Evolutionary conservation across 768 basidiomycete genomes (phyloP).

Genomic region (Pholiota conissans): DNA sequence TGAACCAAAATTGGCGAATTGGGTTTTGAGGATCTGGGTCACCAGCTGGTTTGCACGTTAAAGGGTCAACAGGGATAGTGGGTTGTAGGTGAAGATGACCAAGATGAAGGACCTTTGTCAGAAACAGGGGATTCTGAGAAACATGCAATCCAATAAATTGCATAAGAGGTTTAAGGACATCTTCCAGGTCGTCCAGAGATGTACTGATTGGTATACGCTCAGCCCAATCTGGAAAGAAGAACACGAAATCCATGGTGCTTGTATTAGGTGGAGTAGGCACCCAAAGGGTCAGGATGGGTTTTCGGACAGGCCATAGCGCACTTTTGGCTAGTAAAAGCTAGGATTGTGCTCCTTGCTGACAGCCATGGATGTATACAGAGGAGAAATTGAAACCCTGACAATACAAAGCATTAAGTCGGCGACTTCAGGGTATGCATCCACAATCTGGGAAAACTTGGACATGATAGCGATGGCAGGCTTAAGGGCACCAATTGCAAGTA

Average conservation of each 20-base stretch:
- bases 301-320: conserved; percentile 63
- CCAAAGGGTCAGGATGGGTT: conserved; percentile 67
- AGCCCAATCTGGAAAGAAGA: conserved; percentile 88
- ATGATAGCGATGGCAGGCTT: conserved; percentile 78
- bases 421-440: conserved; percentile 77
- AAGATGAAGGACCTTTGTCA: conserved; percentile 79
- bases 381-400: conserved; percentile 64
- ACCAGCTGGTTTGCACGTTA: conserved; percentile 57
- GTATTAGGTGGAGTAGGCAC: conserved; percentile 85
- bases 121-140: conserved; percentile 72
- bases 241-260: conserved; percentile 72
- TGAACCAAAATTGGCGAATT: conserved; percentile 81
- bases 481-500: conserved; percentile 86
- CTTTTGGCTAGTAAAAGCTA: conserved; percentile 62
- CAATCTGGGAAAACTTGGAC: conserved; percentile 82
- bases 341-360: conserved; percentile 60
- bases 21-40: conserved; percentile 59
- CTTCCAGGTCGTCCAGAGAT: conserved; percentile 65
- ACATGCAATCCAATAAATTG: conserved; percentile 79
- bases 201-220: conserved; percentile 67
- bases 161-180: conserved; percentile 79
- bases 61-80: conserved; percentile 55
- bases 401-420: conserved; percentile 85
- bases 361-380: conserved; percentile 60
- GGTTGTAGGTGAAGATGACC: conserved; percentile 65